Conservation (phyloP, 176 grass and related monocot species). For the Pharus latifolius region DNA sequence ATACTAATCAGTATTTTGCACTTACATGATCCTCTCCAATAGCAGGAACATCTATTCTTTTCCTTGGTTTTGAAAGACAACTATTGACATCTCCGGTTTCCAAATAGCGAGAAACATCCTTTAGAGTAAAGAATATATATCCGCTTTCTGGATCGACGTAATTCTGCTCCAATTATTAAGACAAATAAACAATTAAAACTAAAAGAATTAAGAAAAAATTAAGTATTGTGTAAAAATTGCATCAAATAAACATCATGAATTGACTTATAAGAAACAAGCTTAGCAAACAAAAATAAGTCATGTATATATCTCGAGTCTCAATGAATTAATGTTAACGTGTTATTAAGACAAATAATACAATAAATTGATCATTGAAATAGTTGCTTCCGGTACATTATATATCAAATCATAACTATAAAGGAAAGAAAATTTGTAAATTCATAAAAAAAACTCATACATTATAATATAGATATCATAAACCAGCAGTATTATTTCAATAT, state of each 20-base stretch:
- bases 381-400: no score
- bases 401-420: no score
- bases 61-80: conserved; percentile 18
- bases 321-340: no score
- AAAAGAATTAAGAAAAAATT: background rate
- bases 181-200: background rate
- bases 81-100: conserved; percentile 17
- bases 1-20: background rate
- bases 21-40: conserved; percentile 29
- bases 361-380: no score
- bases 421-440: no score
- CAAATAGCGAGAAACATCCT: conserved; percentile 39
- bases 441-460: no score
- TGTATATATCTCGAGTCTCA: no score
- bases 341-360: no score
- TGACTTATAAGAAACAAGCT: no score
- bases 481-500: no score
- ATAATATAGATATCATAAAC: no score
- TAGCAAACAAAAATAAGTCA: no score
- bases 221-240: background rate
- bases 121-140: conserved; percentile 32
- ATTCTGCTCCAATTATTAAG: conserved; percentile 4
- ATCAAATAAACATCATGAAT: background rate
- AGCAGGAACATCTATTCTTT: background rate
- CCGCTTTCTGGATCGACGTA: conserved; percentile 32